Evolutionary conservation across 1,284 basidiomycete genomes (phyloP).

Genomic region (Puccinia horiana): DNA sequence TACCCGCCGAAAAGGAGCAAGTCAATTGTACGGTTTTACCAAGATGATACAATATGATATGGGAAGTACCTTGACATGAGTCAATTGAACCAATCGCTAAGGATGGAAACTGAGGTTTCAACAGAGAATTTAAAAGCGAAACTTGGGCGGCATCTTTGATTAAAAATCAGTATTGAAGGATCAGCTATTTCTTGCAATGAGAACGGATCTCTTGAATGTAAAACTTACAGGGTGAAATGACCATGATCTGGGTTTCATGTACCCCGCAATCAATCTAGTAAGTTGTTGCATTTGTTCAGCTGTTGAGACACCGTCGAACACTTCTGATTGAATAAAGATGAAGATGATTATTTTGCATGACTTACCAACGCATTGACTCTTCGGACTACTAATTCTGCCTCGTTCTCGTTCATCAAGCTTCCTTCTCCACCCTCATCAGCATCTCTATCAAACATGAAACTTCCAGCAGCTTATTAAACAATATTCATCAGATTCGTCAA

Average conservation of each 20-base stretch:
- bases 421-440: constrained; percentile 68
- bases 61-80: constrained; percentile 29
- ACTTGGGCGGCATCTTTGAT: constrained; percentile 81
- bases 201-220: constrained; percentile 46
- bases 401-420: constrained; percentile 88
- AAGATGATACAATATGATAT: neutral
- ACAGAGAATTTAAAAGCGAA: constrained; percentile 70
- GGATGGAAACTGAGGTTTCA: constrained; percentile 71
- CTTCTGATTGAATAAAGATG: constrained; percentile 12
- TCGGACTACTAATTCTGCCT: constrained; percentile 76
- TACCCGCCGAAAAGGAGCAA: neutral
- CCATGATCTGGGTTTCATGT: constrained; percentile 73
- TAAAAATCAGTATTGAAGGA: neutral
- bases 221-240: constrained; percentile 77
- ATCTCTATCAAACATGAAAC: constrained; percentile 79
- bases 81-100: constrained; percentile 65
- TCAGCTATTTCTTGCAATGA: neutral
- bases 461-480: constrained; percentile 67
- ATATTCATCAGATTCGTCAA: neutral
- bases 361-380: constrained; percentile 79
- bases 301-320: neutral
- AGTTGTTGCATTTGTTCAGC: neutral
- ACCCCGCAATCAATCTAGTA: constrained; percentile 71
- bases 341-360: constrained; percentile 24
- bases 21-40: constrained; percentile 71